Conservation (phyloP, 2,329 filamentous ascomycete genomes). For the Colletotrichum sp. region DNA sequence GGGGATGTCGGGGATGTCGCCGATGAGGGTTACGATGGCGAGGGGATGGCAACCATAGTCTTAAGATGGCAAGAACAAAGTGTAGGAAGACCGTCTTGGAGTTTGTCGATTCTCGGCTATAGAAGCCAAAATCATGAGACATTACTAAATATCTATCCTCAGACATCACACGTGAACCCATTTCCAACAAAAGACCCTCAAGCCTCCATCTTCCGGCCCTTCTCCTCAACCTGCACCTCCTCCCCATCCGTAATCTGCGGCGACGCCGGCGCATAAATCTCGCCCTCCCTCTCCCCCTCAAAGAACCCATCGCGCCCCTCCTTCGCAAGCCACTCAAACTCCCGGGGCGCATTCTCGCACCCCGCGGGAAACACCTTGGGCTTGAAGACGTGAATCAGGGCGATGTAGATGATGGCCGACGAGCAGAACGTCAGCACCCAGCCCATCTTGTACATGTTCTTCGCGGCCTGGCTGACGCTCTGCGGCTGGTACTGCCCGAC, state of each 20-base stretch:
- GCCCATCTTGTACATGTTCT: slow-evolving; percentile 34
- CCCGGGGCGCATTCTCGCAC: slow-evolving; percentile 16
- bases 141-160: not conserved
- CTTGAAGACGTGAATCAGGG: slow-evolving; percentile 24
- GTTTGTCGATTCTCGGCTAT: fast-evolving
- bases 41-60: not conserved
- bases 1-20: not conserved
- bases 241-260: slow-evolving; percentile 8
- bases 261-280: slow-evolving; percentile 16
- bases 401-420: slow-evolving; percentile 29
- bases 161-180: not conserved
- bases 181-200: fast-evolving
- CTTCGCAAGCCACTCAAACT: slow-evolving; percentile 28
- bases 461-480: slow-evolving; percentile 26
- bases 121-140: not conserved
- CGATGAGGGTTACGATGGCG: not conserved
- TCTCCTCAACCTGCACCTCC: slow-evolving; percentile 4
- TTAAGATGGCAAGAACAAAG: fast-evolving
- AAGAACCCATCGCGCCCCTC: slow-evolving; percentile 29
- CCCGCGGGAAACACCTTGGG: slow-evolving; percentile 26
- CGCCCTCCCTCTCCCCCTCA: slow-evolving; percentile 23
- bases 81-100: not conserved
- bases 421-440: slow-evolving; percentile 33
- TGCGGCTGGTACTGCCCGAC: slow-evolving; percentile 30
- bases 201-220: not conserved